These are phyloP conservation scores for Alternaria sp. DNA, from an alignment of 2,329 filamentous ascomycete species.

Conservation along the genomic window DNA sequence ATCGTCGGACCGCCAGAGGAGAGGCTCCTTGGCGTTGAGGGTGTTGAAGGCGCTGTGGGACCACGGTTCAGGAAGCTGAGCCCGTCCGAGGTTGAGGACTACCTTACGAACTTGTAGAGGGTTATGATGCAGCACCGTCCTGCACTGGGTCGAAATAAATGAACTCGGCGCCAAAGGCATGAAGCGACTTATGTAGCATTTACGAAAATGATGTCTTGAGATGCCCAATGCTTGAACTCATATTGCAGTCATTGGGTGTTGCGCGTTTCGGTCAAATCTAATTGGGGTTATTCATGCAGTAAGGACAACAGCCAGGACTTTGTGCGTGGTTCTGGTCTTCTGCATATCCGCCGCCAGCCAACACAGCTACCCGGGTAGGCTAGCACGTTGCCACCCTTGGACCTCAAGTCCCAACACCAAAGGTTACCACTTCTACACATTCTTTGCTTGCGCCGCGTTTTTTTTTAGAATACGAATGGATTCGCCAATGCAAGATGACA, in stretches of 20 bases:
- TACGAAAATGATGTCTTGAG: slow-evolving; percentile 32
- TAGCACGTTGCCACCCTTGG: not conserved
- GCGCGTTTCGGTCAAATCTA: not conserved
- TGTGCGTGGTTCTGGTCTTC: not conserved
- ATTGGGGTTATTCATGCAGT: not conserved
- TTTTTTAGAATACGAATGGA: not conserved
- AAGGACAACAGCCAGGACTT: not conserved
- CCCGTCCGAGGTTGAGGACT: slow-evolving; percentile 98
- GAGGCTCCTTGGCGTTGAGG: slow-evolving; percentile 89
- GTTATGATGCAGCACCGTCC: not conserved
- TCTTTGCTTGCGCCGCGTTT: not conserved
- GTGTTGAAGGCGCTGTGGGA: slow-evolving; percentile 82
- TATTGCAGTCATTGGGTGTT: not conserved
- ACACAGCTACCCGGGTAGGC: slow-evolving; percentile 6
- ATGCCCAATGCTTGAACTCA: not conserved
- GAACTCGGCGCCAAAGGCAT: slow-evolving; percentile 16
- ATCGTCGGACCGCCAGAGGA: slow-evolving; percentile 96
- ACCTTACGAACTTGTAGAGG: slow-evolving; percentile 92
- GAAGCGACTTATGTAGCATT: slow-evolving; percentile 33
- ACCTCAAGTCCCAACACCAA: not conserved
- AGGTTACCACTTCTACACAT: not conserved
- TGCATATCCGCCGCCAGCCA: slow-evolving; percentile 2
- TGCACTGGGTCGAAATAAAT: slow-evolving; percentile 1
- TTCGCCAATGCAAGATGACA: slow-evolving; percentile 7
- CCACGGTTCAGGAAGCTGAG: slow-evolving; percentile 93